Evolutionary conservation across 2,329 filamentous ascomycete genomes (phyloP), one percentile per base, ranked within the genome.

Genomic region (Aureobasidium pullulans): DNA sequence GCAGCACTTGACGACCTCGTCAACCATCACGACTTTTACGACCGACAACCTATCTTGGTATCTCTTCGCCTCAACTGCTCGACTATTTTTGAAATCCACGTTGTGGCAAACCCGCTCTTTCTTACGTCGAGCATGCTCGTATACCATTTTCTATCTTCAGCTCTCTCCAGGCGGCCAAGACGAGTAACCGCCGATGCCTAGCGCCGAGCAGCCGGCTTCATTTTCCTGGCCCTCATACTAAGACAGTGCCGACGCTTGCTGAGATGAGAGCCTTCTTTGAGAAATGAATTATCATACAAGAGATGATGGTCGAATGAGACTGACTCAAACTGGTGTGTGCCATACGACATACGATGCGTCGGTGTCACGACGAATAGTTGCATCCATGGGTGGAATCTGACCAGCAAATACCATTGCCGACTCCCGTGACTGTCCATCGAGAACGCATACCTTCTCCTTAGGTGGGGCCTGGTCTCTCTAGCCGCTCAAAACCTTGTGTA

Each of bases 221-320:
- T 37, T 50, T 50, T 50, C 23, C 34, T 50, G 31, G 11, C n/a
- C 32, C 32, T 29, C 32, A 48, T 37, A n/a, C 16, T 9, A 50
- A 50, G 31, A 29, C 46, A 48, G 46, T 15, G 31, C 46, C 31
- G 36, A 54, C 39, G 29, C 37, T 43, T 54, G 50, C 15, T 43
- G 50, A 54, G 50, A 54, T 54, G 50, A 54, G 39, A 28, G n/a
- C 5, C n/a, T 19, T 23, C 39, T 54, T 43, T 42, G 47, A 49
- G 47, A 36, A 49, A n/a, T 28, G 47, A 31, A 10, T 15, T 23
- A 49, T 49, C 47, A 37, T 8, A 4, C 32, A 23, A 37, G 47
- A 49, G 16, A 36, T 49, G 47, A 49, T 2, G 10, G 16, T 28
- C 31, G 32, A 15, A 11, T 28, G 47, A 49, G 10, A 23, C 19